Percentiles rank a stretch among this genome's conserved stretches.
phyloP scores from a whole-genome alignment of 441 rosid species.

The Corymbia citriodora region DNA sequence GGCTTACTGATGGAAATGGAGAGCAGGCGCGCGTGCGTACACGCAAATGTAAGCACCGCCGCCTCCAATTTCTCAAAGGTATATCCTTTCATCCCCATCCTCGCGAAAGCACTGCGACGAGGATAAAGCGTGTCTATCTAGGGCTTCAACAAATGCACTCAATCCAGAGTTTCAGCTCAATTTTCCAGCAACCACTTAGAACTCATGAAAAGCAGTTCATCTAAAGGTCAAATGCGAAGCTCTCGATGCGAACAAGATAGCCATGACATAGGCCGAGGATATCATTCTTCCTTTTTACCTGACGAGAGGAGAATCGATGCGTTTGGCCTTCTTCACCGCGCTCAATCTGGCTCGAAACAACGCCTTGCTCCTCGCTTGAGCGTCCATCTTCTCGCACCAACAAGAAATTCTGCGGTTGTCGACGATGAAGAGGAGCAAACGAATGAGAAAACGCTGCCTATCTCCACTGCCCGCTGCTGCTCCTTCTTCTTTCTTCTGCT shows the following conservation, averaged over 20 bases:
- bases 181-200: background rate
- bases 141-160: background rate
- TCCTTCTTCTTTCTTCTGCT: background rate
- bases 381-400: constrained; percentile 40
- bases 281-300: constrained; percentile 26
- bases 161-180: background rate
- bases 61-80: background rate
- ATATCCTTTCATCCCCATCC: background rate
- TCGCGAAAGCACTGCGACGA: background rate
- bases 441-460: background rate
- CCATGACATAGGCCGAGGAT: background rate
- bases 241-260: background rate
- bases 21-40: no score
- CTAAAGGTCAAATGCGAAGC: background rate
- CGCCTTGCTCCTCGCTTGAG: constrained; percentile 70
- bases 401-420: background rate
- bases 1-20: no score
- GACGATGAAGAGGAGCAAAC: background rate
- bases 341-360: constrained; percentile 76
- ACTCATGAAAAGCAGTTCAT: background rate
- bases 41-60: no score
- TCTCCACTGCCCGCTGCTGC: background rate
- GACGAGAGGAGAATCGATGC: constrained; percentile 84
- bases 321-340: constrained; percentile 69
- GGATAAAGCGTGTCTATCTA: background rate